Conservation (phyloP, 2,329 filamentous ascomycete species). For the Taxawa tesnikishii region DNA sequence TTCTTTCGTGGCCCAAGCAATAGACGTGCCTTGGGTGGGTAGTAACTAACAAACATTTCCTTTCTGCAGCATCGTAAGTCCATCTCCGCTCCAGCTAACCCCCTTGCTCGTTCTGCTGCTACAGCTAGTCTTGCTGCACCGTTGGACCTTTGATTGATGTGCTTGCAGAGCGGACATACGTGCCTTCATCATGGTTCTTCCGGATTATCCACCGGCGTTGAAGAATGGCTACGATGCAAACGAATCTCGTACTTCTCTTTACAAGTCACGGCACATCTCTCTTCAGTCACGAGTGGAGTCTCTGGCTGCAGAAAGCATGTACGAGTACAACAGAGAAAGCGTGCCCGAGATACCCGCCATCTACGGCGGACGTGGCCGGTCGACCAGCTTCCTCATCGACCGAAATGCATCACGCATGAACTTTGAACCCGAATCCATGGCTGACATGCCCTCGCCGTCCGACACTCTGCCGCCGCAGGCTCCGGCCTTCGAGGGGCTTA, state of each 20-base stretch:
- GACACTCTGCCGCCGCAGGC: not conserved
- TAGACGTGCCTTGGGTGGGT: no score
- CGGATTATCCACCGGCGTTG: slow-evolving; percentile 1
- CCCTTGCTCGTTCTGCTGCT: no score
- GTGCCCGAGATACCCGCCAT: slow-evolving; percentile 14
- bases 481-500: slow-evolving; percentile 4
- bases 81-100: no score
- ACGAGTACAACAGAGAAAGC: slow-evolving; percentile 9
- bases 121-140: no score
- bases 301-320: slow-evolving; percentile 11
- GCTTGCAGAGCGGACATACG: not conserved
- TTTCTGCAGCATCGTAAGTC: no score
- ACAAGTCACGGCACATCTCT: slow-evolving; percentile 19
- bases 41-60: no score
- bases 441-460: slow-evolving; percentile 7
- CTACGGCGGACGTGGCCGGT: slow-evolving; percentile 12
- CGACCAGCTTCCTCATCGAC: slow-evolving; percentile 13
- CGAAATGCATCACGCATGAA: slow-evolving; percentile 6
- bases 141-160: no score
- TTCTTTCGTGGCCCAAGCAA: no score
- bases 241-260: slow-evolving; percentile 10
- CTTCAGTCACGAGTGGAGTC: slow-evolving; percentile 17
- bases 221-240: not conserved
- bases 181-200: not conserved
- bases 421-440: slow-evolving; percentile 10